Evolutionary conservation across 1,284 basidiomycete genomes (phyloP).

Genomic region (Sporisorium iseilematis-ciliati): DNA sequence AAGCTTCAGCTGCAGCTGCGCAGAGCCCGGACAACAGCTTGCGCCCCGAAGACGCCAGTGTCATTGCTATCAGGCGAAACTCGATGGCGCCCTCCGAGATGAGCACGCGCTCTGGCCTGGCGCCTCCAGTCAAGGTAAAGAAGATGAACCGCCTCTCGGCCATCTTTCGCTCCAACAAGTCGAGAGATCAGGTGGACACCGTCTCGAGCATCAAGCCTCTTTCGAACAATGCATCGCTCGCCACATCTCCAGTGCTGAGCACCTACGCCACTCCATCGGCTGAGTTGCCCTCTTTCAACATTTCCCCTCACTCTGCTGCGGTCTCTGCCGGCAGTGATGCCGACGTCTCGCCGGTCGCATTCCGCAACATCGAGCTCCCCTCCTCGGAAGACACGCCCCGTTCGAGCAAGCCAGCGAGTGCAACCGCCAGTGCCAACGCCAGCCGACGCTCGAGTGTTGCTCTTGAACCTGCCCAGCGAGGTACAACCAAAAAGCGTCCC

Average conservation of each 20-base stretch:
- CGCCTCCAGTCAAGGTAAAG: constrained; percentile 13
- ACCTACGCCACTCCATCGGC: constrained; percentile 24
- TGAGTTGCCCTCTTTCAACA: constrained; percentile 11
- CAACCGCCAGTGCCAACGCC: constrained; percentile 10
- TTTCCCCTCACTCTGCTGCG: constrained; percentile 40
- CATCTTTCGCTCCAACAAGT: constrained; percentile 30
- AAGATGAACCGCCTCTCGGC: constrained; percentile 27
- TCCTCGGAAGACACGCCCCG: constrained; percentile 8
- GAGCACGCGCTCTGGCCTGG: constrained; percentile 6
- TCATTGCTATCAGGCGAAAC: constrained; percentile 18
- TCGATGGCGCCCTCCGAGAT: constrained; percentile 24
- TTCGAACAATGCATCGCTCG: constrained; percentile 5
- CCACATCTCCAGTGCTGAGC: constrained; percentile 17
- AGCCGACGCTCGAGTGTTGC: constrained; percentile 34
- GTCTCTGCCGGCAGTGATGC: constrained; percentile 36
- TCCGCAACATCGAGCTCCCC: constrained; percentile 30
- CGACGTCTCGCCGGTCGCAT: constrained; percentile 38
- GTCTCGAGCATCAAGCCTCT: not conserved
- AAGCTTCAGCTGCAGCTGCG: not conserved
- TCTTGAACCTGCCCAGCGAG: constrained; percentile 8
- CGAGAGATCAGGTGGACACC: constrained; percentile 20
- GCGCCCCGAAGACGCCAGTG: constrained; percentile 10
- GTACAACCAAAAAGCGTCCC: constrained; percentile 23
- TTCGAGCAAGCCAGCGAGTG: constrained; percentile 16
- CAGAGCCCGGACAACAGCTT: not conserved